Base-by-base conservation (phyloP, 2,329 filamentous ascomycete species). In the Colletotrichum caudatum region DNA sequence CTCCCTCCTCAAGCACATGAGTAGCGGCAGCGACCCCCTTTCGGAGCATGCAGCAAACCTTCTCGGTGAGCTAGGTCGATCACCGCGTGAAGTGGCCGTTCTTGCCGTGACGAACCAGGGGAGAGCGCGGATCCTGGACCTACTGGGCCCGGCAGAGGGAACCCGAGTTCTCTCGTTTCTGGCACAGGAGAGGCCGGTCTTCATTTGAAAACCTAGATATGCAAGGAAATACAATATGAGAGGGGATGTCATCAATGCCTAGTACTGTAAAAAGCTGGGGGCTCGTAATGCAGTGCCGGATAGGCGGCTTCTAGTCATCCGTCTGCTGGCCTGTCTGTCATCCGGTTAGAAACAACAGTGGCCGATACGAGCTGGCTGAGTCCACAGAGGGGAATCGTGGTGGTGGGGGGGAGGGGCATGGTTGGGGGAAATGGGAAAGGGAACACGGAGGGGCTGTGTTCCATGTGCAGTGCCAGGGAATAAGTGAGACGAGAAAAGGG, bases 111-210 rank as follows among this genome's bases (percentile, higher is more conserved):
- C 20, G 41, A 61, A 35, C 62, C 73, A n/a, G 74, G 77, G 14
- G 72, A 74, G 63, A 60, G 66, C 33, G 50, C 51, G 44, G 8
- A 71, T 82, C 29, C 66, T 73, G 41, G 74, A 77, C 26, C 74
- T 74, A 37, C 73, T 82, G n/a, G 81, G 81, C 1, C 72, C 75
- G 5, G 59, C 37, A 35, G 80, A 82, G 61, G 78, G 75, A 18
- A 56, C 56, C 3, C 76, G 79, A 12, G 67, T 82, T 35, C 71
- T 80, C 20, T 70, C 75, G 0, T 82, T 81, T 68, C 74, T 82
- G 33, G 71, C 71, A 4, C 69, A 74, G 35, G 78, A 77, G 26
- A 39, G 20, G 9, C 18, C 59, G 23, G 56, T 56, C 29, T 44
- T 57, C n/a, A 35, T 23, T 33, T 68, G 50, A 64, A 39, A 8